A percentile compares a stretch with the other conserved stretches of the same genome.
phyloP scores from a whole-genome alignment of 805 yeast species.

The Ogataea wickerhamii region DNA sequence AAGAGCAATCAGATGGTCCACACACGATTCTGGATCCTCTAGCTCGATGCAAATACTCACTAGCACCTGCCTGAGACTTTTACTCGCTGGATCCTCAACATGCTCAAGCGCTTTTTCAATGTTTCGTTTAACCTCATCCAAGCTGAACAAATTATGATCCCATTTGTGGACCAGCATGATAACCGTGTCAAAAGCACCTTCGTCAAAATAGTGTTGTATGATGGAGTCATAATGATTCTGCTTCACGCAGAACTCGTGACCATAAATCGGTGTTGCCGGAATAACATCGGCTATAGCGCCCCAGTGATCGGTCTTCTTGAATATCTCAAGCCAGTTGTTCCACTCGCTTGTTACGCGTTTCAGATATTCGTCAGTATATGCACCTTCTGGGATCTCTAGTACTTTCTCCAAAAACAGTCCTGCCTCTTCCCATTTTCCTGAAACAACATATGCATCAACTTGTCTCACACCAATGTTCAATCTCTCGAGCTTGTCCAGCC shows the following conservation, averaged over 20 bases:
- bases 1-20: constrained; percentile 55
- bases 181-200: constrained; percentile 36
- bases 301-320: constrained; percentile 45
- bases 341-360: constrained; percentile 44
- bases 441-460: constrained; percentile 40
- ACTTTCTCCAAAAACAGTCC: constrained; percentile 45
- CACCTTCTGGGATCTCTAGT: constrained; percentile 27
- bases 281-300: constrained; percentile 47
- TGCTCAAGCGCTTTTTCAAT: constrained; percentile 43
- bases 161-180: constrained; percentile 47
- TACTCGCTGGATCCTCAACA: background rate
- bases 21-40: constrained; percentile 59
- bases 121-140: constrained; percentile 37
- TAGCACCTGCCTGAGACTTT: constrained; percentile 40
- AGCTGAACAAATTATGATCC: constrained; percentile 55
- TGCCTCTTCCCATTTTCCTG: constrained; percentile 54
- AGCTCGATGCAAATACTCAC: constrained; percentile 54
- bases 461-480: constrained; percentile 58
- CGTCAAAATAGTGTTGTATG: constrained; percentile 43
- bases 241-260: constrained; percentile 28
- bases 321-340: constrained; percentile 59
- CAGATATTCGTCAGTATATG: constrained; percentile 18
- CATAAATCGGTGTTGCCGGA: constrained; percentile 43
- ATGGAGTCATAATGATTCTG: constrained; percentile 42
- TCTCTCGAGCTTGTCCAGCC: constrained; percentile 49